Percentiles rank a stretch among this genome's conserved stretches.
phyloP scores from a whole-genome alignment of 2,329 filamentous ascomycete genomes.

The Neoarthrinium moseri region DNA sequence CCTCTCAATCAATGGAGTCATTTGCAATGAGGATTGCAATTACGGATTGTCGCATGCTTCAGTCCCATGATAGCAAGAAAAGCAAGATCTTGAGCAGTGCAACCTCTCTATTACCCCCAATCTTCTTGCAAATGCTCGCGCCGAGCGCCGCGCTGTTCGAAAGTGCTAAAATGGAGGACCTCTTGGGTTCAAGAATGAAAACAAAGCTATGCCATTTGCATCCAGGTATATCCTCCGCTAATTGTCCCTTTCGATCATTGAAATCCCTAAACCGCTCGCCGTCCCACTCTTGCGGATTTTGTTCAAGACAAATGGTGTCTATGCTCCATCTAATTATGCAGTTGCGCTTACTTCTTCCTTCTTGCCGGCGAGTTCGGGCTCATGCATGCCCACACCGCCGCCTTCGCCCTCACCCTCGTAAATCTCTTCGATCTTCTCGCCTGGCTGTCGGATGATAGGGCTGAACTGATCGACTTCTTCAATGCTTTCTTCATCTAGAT shows the following conservation, averaged over 20 bases:
- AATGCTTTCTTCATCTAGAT: conserved; percentile 23
- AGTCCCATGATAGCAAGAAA: no score
- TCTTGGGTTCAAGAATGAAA: not conserved
- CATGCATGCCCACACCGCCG: not conserved
- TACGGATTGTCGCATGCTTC: no score
- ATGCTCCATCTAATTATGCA: conserved; percentile 2
- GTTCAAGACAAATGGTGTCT: no score
- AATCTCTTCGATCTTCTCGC: conserved; percentile 31
- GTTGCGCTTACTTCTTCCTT: not conserved
- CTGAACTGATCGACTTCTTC: conserved; percentile 34
- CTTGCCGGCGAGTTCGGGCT: not conserved
- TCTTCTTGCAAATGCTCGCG: not conserved
- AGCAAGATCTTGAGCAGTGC: not conserved
- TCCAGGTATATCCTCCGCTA: not conserved
- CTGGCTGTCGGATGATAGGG: conserved; percentile 25
- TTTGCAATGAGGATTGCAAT: no score
- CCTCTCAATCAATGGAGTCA: no score
- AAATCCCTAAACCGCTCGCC: no score
- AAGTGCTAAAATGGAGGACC: not conserved
- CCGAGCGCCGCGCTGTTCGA: conserved; percentile 4
- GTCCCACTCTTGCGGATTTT: no score
- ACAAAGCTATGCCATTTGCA: conserved; percentile 5
- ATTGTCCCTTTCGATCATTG: not conserved
- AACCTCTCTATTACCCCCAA: conserved; percentile 2
- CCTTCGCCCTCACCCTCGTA: conserved; percentile 24